Base-by-base conservation (phyloP, 2,329 filamentous ascomycete species). In the Cyphellophora attinorum region DNA sequence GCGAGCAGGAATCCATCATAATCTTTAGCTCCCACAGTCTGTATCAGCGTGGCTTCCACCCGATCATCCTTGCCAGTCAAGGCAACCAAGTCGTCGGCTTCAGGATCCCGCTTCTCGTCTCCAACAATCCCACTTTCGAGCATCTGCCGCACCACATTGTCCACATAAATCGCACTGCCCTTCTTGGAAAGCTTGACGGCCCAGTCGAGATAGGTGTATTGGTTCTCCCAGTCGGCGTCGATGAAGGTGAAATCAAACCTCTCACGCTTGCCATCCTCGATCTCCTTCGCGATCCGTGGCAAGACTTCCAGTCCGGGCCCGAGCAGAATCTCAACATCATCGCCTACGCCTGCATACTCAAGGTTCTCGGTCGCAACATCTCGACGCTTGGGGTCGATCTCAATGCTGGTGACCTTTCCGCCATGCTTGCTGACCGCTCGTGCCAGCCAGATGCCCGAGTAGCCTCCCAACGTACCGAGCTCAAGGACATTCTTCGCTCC, bases 391-490 rank as follows among this genome's bases (percentile, higher is more conserved):
- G 56, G 45, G 39, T 70, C 48, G 25, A 68, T 58, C 45, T 76
- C 71, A 27, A 76, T 59, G 32, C 60, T 71, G 0, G 65, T 72
- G 11, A 76, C 61, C 10, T 60, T 49, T 5, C 59, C 45, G n/a
- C n/a, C n/a, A n/a, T n/a, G n/a, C 11, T 53, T 46, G 0, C 57
- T 54, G n/a, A 48, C 51, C 11, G 55, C 48, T 17, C 29, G 51
- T 2, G 68, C 68, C 29, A 76, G 58, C 59, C 67, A 74, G 35
- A 74, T 67, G 10, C 64, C 62, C 1, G 62, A 65, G 51, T 72
- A 75, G 10, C 64, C 72, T 6, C 71, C 70, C 21, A 76, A 51
- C 0, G 68, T 73, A 18, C 72, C 72, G 31, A 76, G 54, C 47
- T 76, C 72, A 27, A 76, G 65, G 4, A 67, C 56, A 3, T 51